Evolutionary conservation across 1,284 basidiomycete genomes (phyloP).

Genomic region (Ceratobasidium sp.): DNA sequence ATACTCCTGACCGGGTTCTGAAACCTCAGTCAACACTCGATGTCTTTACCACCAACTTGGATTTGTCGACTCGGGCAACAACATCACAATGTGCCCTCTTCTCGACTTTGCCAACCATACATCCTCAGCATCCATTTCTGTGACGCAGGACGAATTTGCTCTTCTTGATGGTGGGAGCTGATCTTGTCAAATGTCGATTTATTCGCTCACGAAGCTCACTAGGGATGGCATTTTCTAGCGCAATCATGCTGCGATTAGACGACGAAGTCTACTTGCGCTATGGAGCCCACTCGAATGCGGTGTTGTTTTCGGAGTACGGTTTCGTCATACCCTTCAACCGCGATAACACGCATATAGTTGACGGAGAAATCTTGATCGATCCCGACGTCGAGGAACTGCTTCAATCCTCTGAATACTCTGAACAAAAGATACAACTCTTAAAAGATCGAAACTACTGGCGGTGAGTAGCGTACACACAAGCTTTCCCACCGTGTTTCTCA

Average conservation of each 20-base stretch:
- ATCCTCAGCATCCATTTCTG: constrained; percentile 13
- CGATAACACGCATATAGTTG: constrained; percentile 52
- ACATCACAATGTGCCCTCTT: constrained; percentile 84
- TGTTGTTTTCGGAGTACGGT: constrained; percentile 85
- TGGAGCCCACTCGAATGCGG: constrained; percentile 76
- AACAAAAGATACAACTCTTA: constrained; percentile 63
- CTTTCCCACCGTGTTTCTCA: constrained; percentile 31
- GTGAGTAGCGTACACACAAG: constrained; percentile 57
- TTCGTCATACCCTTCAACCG: constrained; percentile 65
- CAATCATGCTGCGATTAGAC: constrained; percentile 56
- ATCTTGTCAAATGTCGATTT: background rate
- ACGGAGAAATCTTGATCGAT: constrained; percentile 71
- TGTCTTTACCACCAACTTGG: constrained; percentile 82
- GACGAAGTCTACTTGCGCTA: constrained; percentile 80
- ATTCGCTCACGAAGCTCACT: constrained; percentile 42
- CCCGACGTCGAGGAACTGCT: constrained; percentile 63
- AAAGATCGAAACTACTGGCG: constrained; percentile 76
- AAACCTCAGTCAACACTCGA: constrained; percentile 79
- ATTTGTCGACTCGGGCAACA: constrained; percentile 63
- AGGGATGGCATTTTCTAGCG: constrained; percentile 34
- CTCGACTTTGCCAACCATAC: constrained; percentile 88
- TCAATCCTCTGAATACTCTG: constrained; percentile 57
- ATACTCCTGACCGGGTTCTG: background rate
- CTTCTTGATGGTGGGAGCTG: constrained; percentile 17
- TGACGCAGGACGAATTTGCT: constrained; percentile 34